A percentile compares a stretch with the other conserved stretches of the same genome.
These are phyloP conservation scores for Lathyrus aphaca DNA, from an alignment of 306 rosid species.

Conservation along the genomic window DNA sequence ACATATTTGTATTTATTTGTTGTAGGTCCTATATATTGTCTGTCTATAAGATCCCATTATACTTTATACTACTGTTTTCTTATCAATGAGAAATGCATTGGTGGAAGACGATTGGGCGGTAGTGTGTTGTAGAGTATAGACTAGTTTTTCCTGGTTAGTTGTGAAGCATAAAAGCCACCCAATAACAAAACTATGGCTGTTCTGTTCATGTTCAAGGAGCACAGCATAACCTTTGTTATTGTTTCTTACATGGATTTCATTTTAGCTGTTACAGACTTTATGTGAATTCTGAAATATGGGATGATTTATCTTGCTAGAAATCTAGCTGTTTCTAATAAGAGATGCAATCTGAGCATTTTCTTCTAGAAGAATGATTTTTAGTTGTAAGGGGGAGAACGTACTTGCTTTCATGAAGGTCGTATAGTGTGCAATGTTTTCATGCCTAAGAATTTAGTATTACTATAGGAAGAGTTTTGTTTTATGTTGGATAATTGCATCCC, in stretches of 20 bases:
- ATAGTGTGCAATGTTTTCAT: not conserved
- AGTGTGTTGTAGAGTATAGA: not conserved
- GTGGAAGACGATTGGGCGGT: not conserved
- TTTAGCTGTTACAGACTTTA: no score
- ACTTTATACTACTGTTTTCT: conserved; percentile 1
- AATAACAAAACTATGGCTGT: not conserved
- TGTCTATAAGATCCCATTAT: conserved; percentile 13
- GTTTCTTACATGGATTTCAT: no score
- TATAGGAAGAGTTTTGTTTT: conserved; percentile 2
- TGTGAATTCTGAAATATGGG: no score
- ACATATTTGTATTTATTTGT: conserved; percentile 26
- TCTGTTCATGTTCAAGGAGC: conserved; percentile 2
- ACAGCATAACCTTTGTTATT: no score
- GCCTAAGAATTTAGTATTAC: conserved; percentile 1
- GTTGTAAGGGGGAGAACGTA: no score
- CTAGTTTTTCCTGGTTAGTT: not conserved
- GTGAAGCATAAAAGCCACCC: not conserved
- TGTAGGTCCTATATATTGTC: conserved; percentile 19
- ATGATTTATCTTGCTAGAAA: no score
- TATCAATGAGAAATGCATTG: conserved; percentile 13
- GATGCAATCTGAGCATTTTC: no score
- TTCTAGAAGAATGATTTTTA: no score
- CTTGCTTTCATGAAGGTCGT: no score
- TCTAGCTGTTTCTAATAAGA: no score
- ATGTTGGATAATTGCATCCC: not conserved